Conservation (phyloP, 768 basidiomycete genomes). For the Candolleomyces eurysporus region DNA sequence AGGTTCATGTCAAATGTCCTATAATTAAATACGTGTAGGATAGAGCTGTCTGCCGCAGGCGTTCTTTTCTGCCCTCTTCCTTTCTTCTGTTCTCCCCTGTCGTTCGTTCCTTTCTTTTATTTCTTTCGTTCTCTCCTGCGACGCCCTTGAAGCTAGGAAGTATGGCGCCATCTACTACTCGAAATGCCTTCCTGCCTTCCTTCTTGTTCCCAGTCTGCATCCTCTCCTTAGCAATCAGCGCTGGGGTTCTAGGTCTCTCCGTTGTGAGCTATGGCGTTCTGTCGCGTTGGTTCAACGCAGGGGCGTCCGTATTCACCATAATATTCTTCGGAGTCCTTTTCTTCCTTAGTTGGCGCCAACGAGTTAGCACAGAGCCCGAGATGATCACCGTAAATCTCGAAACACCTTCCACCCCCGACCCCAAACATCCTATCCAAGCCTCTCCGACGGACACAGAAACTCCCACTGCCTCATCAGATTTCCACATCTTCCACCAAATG, state of each 20-base stretch:
- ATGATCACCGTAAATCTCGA: conserved; percentile 1
- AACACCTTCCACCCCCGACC: conserved; percentile 1
- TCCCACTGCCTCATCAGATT: background rate
- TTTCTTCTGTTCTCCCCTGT: background rate
- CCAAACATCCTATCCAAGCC: background rate
- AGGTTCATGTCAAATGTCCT: no score
- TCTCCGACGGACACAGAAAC: background rate
- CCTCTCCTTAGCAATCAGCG: conserved; percentile 2
- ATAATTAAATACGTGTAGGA: no score
- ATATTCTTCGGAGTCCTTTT: conserved; percentile 17
- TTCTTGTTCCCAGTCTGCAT: background rate
- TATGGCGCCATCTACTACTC: no score
- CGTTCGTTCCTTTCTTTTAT: background rate
- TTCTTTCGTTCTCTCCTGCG: background rate
- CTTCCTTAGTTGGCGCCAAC: conserved; percentile 10
- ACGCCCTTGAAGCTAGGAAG: background rate
- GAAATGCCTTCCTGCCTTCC: background rate
- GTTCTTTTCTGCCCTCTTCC: no score
- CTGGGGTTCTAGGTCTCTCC: conserved; percentile 10
- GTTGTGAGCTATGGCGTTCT: conserved; percentile 27
- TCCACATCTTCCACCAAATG: conserved; percentile 8
- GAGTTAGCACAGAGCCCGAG: background rate
- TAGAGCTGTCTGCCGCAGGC: no score
- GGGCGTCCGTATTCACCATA: conserved; percentile 17
- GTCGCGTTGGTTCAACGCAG: conserved; percentile 23